These are phyloP conservation scores for Sporothrix mexicana DNA, from an alignment of 2,329 filamentous ascomycete genomes.

Conservation along the genomic window DNA sequence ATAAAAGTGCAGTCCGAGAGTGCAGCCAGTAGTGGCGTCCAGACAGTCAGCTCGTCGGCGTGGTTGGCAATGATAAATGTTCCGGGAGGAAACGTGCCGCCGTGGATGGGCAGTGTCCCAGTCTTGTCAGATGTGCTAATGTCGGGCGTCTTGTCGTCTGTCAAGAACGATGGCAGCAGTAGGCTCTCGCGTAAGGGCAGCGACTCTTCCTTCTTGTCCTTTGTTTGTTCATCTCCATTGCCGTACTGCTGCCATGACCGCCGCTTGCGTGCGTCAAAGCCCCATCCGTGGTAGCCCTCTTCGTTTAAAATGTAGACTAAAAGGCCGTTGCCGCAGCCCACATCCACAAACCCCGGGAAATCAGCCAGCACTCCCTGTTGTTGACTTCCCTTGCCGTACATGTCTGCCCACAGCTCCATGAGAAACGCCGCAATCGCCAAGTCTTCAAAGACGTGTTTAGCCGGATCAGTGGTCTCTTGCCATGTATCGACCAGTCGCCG, in stretches of 20 bases:
- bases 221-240: conserved; percentile 32
- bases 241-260: conserved; percentile 84
- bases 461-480: conserved; percentile 85
- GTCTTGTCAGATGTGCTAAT: background rate
- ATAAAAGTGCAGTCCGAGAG: conserved; percentile 81
- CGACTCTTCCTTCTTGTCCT: no score
- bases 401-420: conserved; percentile 86
- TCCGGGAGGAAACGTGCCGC: conserved; percentile 71
- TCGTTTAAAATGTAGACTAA: conserved; percentile 79
- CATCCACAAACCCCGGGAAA: conserved; percentile 84
- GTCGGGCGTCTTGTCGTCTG: no score
- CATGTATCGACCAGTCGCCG: conserved; percentile 72
- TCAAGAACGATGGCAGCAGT: conserved; percentile 43
- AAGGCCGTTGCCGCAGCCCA: conserved; percentile 93
- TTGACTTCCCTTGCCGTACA: conserved; percentile 62
- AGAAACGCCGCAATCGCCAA: conserved; percentile 88
- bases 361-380: conserved; percentile 25
- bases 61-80: conserved; percentile 98
- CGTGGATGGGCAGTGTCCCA: conserved; percentile 47
- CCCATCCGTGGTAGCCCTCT: conserved; percentile 85
- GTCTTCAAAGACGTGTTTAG: conserved; percentile 95
- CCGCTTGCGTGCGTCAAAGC: conserved; percentile 85
- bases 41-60: conserved; percentile 92
- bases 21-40: conserved; percentile 88
- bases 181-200: conserved; percentile 50